Evolutionary conservation across 1,284 basidiomycete genomes (phyloP), one percentile per base, ranked within the genome.

Genomic region (Neotropicomus parvogracilis): DNA sequence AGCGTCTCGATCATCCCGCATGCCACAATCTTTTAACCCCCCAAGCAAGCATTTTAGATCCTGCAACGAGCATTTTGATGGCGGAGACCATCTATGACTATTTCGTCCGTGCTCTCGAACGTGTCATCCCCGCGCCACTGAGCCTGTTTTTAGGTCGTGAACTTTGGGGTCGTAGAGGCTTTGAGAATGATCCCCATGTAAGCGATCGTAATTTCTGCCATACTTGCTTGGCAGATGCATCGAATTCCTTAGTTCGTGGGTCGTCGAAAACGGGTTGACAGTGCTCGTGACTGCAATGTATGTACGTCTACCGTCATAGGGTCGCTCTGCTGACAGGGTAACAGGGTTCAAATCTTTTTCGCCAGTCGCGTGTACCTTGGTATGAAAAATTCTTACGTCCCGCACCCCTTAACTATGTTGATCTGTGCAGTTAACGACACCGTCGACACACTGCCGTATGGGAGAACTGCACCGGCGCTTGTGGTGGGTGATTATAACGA

Each of bases 31-130:
- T 14, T 38, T 52, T 57, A 29, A 57, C 35, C 14, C 19, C 39
- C 19, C 42, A 26, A 24, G 7, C 39, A 40, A 57, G 56, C 29
- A 31, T 57, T 35, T 57, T 39, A 4, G 56, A 57, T 42, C 54
- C 56, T 27, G 40, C 58, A 26, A 48, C 57, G n/a, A 57, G 55
- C 38, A 2, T 57, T 35, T 28, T 59, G 14, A 57, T 57, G 52
- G 56, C 55, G 3, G 27, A 42, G 26, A 59, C 56, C 3, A 46
- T 57, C 16, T 57, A 55, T 29, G 38, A 54, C 26, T 59, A 57
- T 41, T 57, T 57, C 28, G 56, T 57, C 14, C 32, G 56, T 58
- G 19, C 10, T 17, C 24, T 17, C n/a, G 20, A 24, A 26, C 8
- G 10, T 17, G 17, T n/a, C n/a, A 12, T 16, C 20, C 12, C 14